A percentile compares a stretch with the other conserved stretches of the same genome.
phyloP scores from a whole-genome alignment of 257 asterid species.

The Nicotiana tabacum region DNA sequence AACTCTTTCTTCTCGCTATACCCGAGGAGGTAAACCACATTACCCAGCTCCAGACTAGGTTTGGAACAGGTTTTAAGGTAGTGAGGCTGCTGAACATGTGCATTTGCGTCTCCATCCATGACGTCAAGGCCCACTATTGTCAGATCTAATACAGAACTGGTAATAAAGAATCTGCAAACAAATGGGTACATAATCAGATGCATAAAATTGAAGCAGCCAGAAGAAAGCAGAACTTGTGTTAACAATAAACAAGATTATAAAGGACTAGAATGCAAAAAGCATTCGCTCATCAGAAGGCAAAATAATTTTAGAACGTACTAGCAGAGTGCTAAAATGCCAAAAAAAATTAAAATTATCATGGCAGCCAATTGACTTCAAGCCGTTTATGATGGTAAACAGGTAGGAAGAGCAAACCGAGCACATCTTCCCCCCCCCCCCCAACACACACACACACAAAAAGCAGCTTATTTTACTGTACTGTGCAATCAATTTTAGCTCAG shows the following conservation, averaged over 20 bases:
- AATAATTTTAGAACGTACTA: background rate
- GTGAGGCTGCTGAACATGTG: constrained; percentile 58
- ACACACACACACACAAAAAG: no score
- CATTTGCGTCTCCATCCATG: constrained; percentile 65
- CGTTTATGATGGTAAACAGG: no score
- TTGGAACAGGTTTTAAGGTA: constrained; percentile 69
- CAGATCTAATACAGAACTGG: constrained; percentile 95
- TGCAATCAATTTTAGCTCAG: no score
- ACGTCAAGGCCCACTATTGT: constrained; percentile 89
- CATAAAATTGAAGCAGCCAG: background rate
- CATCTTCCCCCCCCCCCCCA: no score
- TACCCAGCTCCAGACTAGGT: constrained; percentile 81
- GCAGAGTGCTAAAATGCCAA: no score
- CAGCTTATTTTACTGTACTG: no score
- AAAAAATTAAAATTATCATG: no score
- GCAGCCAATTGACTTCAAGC: no score
- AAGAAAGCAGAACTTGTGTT: background rate
- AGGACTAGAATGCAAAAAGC: background rate
- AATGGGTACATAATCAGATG: background rate
- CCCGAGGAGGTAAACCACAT: constrained; percentile 69
- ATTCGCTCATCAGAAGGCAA: background rate
- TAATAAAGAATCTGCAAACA: constrained; percentile 78
- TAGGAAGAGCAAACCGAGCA: no score
- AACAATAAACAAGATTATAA: background rate
- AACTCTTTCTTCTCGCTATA: constrained; percentile 61